Evolutionary conservation across 208 protist genomes (phyloP), one percentile per base, ranked within the genome.

Genomic region (Angomonas deanei): DNA sequence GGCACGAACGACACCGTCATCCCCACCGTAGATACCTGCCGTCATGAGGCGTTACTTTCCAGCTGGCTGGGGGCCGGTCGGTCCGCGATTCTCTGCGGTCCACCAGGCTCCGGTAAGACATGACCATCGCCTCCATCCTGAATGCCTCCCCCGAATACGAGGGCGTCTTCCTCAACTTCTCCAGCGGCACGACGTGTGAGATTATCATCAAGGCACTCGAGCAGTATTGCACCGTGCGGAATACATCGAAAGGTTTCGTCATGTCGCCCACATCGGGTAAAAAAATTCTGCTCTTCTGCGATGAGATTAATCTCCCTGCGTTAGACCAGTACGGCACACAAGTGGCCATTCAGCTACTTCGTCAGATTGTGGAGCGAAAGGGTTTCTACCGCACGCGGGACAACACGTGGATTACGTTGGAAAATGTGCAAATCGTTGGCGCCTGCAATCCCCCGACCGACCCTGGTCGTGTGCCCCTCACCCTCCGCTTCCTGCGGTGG

Each of bases 381-480:
- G 98, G 97, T 32, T 99, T 98, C 70, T 99, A 96, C 86, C 80
- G 95, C 47, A 70, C 88, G 1, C 55, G 67, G 15, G 89, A 94
- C 71, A 96, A 91, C 70, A 75, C 64, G 58, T 99, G 96, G 97
- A 90, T 99, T 17, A 82, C 62, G 26, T 70, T 99, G 10, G 89
- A 99, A 69, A 73, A 91, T 50, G 93, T 99, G 13, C 97, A 99
- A 72, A 89, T 99, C 30, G 91, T 99, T 19, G 97, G 93, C 13
- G 91, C 91, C 17, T 98, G 92, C 75, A 99, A 99, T 75, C 98
- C 99, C 30, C 97, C 98, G n/a, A 99, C 98, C 1, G 98, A 99
- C 78, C 78, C 95, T 6, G 98, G 98, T 38, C 97, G 98, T 63
- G 91, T 98, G 31, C 86, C 96, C 19, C 82, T 99, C 24, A 89